Evolutionary conservation across 306 rosid genomes (phyloP).

Genomic region (Casuarina equisetifolia): DNA sequence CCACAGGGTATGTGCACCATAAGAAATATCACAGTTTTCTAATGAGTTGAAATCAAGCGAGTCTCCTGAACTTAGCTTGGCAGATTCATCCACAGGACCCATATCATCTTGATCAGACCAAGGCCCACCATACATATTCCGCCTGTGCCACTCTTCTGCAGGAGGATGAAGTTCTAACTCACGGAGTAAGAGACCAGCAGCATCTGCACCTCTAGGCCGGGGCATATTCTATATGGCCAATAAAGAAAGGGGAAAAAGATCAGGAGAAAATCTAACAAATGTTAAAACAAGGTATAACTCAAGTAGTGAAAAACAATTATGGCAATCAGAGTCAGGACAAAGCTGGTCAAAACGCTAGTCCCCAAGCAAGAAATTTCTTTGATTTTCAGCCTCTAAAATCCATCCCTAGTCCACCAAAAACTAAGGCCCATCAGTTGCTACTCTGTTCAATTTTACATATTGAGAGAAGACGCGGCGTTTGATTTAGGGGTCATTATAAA

Average conservation of each 20-base stretch:
- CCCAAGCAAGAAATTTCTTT: background rate
- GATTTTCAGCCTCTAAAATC: background rate
- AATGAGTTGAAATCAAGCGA: constrained; percentile 55
- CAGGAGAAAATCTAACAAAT: constrained; percentile 19
- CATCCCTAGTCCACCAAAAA: background rate
- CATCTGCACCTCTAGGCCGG: constrained; percentile 94
- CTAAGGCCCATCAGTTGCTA: background rate
- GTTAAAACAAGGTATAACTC: constrained; percentile 5
- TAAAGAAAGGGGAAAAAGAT: background rate
- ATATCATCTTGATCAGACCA: constrained; percentile 74
- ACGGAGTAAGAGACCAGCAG: constrained; percentile 87
- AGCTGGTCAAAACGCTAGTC: background rate
- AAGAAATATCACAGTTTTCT: constrained; percentile 57
- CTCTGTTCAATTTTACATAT: background rate
- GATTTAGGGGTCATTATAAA: constrained; percentile 9
- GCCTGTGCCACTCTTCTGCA: constrained; percentile 94
- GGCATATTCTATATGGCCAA: constrained; percentile 72
- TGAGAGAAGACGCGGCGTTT: background rate
- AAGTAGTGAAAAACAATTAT: background rate
- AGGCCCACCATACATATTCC: constrained; percentile 85
- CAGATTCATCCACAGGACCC: constrained; percentile 53
- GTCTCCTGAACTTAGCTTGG: constrained; percentile 61
- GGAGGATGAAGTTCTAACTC: constrained; percentile 97
- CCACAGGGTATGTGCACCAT: constrained; percentile 77
- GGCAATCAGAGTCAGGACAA: background rate